Percentiles rank a stretch among this genome's conserved stretches.
Evolutionary conservation across 441 rosid species (phyloP).

Genomic region (Bruguiera hainesii): DNA sequence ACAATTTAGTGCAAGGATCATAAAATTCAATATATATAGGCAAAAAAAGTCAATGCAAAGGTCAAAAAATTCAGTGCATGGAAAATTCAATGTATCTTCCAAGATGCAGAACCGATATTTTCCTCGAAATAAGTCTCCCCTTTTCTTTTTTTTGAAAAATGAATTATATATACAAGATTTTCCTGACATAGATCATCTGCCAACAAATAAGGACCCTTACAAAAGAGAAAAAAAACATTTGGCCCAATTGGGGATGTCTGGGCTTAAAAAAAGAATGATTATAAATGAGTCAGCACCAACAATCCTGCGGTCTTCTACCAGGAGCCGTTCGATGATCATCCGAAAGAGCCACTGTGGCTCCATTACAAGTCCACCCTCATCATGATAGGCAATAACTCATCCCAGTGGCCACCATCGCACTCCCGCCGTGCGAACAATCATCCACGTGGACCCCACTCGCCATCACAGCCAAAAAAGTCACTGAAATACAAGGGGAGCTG

Average conservation of each 20-base stretch:
- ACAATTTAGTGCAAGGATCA: no score
- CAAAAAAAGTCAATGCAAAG: no score
- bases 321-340: conserved; percentile 25
- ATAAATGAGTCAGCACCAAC: conserved; percentile 1
- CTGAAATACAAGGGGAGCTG: background rate
- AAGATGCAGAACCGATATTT: no score
- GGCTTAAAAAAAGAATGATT: background rate
- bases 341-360: background rate
- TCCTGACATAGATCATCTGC: no score
- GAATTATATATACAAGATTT: no score
- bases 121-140: no score
- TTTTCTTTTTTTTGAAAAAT: no score
- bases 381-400: background rate
- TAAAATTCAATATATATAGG: no score
- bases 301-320: background rate
- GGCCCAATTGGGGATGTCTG: background rate
- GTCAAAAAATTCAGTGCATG: no score
- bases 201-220: no score
- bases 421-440: conserved; percentile 13
- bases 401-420: background rate
- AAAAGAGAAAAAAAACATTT: background rate
- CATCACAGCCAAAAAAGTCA: no score
- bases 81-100: no score
- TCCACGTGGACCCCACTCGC: conserved; percentile 5
- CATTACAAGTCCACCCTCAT: conserved; percentile 6